Evolutionary conservation across 2,329 filamentous ascomycete genomes (phyloP).

Genomic region (Graphilbum ipis-grandicollis): DNA sequence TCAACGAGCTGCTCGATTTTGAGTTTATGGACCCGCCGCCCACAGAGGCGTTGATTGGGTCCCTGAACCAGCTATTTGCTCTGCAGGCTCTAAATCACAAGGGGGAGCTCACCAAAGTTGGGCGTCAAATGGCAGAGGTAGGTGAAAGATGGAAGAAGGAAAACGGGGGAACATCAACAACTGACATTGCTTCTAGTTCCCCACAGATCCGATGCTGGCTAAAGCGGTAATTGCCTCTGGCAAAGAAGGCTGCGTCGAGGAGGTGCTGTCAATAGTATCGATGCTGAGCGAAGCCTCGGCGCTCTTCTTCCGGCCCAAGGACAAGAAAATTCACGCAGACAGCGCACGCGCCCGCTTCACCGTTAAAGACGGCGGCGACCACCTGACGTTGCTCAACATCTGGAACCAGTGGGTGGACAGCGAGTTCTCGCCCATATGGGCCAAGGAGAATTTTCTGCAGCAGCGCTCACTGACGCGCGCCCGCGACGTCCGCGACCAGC

Average conservation of each 20-base stretch:
- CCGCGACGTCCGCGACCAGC: constrained; percentile 80
- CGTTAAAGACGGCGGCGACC: constrained; percentile 78
- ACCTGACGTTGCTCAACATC: constrained; percentile 75
- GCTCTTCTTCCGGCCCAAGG: constrained; percentile 86
- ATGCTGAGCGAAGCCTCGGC: constrained; percentile 83
- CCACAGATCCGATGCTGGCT: constrained; percentile 64
- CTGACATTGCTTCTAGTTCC: constrained; percentile 7
- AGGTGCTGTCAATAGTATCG: constrained; percentile 81
- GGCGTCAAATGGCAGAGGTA: constrained; percentile 78
- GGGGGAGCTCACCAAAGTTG: constrained; percentile 77
- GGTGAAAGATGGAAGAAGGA: too few relatives aligned
- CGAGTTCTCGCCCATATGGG: constrained; percentile 77
- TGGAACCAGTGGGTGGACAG: constrained; percentile 92
- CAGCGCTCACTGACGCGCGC: constrained; percentile 78
- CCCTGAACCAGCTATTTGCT: constrained; percentile 80
- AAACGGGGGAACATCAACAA: too few relatives aligned
- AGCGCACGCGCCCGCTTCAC: constrained; percentile 80
- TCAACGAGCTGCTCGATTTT: constrained; percentile 84
- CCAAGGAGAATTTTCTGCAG: constrained; percentile 84
- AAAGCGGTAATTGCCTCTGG: constrained; percentile 79
- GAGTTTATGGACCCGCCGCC: constrained; percentile 93
- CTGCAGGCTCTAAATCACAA: constrained; percentile 77
- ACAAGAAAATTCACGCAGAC: constrained; percentile 94
- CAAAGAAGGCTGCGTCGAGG: constrained; percentile 82
- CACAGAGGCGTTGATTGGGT: constrained; percentile 73